Evolutionary conservation across 495 filamentous ascomycete genomes (phyloP).

Genomic region (Daldinia grandis): DNA sequence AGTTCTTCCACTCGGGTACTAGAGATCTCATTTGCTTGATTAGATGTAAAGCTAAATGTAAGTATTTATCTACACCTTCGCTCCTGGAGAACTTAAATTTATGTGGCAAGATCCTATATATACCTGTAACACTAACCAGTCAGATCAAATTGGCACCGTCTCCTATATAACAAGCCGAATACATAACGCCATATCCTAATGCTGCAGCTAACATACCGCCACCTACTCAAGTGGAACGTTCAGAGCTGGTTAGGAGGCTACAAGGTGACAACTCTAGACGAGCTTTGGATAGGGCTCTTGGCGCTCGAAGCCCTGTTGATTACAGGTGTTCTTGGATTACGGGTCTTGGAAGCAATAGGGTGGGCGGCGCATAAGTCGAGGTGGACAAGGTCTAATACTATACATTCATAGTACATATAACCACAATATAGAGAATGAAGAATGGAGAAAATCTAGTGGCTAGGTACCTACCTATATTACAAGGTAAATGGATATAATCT

Average conservation of each 20-base stretch:
- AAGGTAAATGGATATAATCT: too few species aligned
- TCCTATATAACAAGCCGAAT: background rate
- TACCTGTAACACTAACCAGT: conserved; percentile 27
- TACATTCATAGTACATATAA: background rate
- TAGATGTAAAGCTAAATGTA: background rate
- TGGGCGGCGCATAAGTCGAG: conserved; percentile 13
- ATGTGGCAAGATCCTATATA: background rate
- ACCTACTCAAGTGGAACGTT: conserved; percentile 32
- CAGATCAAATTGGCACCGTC: conserved; percentile 6
- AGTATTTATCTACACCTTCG: background rate
- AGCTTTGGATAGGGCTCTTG: conserved; percentile 56
- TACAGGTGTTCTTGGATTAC: conserved; percentile 43
- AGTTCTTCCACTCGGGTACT: background rate
- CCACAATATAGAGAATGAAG: background rate
- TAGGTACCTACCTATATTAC: too few species aligned
- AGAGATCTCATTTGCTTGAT: background rate
- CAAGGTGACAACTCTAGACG: conserved; percentile 54
- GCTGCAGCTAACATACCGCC: conserved; percentile 9
- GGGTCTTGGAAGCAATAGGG: conserved; percentile 37
- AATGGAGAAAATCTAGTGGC: background rate
- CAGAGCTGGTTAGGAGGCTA: conserved; percentile 44
- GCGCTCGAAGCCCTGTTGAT: conserved; percentile 55
- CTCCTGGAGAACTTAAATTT: background rate
- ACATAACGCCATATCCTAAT: conserved; percentile 3
- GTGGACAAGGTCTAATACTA: conserved; percentile 1